Evolutionary conservation across 345 rosid genomes (phyloP), one percentile per base, ranked within the genome.

Genomic region (Acer campestre): DNA sequence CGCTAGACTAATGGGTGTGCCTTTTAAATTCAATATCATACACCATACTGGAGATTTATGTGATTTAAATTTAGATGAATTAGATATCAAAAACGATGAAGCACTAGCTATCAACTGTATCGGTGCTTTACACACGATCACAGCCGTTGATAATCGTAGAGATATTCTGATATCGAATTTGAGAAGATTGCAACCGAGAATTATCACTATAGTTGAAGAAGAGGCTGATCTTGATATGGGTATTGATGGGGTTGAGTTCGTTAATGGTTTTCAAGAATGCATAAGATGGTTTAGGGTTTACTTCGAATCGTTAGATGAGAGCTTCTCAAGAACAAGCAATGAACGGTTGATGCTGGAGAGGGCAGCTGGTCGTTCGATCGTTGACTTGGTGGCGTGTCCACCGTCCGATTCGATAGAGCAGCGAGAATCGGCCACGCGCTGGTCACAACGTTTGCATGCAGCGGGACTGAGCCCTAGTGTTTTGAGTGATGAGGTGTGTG

Each of bases 1-100:
- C 23, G 99, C 99, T 9, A 81, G 98, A 83, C 92, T 96, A 17
- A 96, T 96, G 99, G 98, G 99, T 2, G 98, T 96, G 10, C 98
- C 99, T 20, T 96, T 96, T 71, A 91, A 91, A 80, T 96, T 96
- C 85, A 86, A 79, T n/a, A 90, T 90, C 8, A 81, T 94, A n/a
- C 93, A 92, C 76, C 98, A 91, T 62, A 55, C 82, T 0, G 97
- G 97, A 3, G 97, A 91, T 77, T 78, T 94, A 61, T 88, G 88
- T 0, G 93, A 92, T 73, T 82, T 96, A 65, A 89, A 91, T 83
- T 81, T 88, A 4, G 75, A 78, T 9, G 86, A 86, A 67, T 78
- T 96, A 2, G 89, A 85, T 38, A 70, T 96, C 40, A 79, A 79
- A 82, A 74, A 85, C 9, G 98, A 91, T 49, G 99, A 96, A 70